These are phyloP conservation scores for Parastagonospora nodorum DNA, from an alignment of 2,329 filamentous ascomycete species.

Conservation along the genomic window DNA sequence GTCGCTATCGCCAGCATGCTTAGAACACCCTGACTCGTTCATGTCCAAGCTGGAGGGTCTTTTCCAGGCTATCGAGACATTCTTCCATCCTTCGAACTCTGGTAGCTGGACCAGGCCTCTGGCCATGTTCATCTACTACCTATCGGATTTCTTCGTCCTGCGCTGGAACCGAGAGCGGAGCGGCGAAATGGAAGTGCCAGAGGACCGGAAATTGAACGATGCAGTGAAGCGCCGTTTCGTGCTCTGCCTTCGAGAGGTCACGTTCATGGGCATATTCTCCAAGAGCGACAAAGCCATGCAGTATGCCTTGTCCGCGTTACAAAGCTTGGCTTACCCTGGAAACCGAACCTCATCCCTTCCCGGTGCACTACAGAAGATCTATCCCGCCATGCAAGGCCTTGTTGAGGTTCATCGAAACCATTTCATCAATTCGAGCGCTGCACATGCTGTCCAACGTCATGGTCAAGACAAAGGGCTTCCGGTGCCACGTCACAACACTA, in stretches of 20 bases:
- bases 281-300: conserved; percentile 92
- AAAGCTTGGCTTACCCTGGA: conserved; percentile 86
- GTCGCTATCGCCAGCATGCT: conserved; percentile 84
- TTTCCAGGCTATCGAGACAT: conserved; percentile 94
- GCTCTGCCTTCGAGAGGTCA: conserved; percentile 83
- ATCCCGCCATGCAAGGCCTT: conserved; percentile 92
- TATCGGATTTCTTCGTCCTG: conserved; percentile 95
- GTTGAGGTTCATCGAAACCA: conserved; percentile 95
- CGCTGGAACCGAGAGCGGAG: conserved; percentile 95
- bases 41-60: conserved; percentile 85
- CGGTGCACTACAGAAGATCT: conserved; percentile 92
- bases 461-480: conserved; percentile 90
- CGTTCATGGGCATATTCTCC: conserved; percentile 97
- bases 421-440: conserved; percentile 87
- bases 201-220: conserved; percentile 76
- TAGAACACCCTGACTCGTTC: conserved; percentile 78
- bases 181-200: conserved; percentile 85
- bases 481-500: conserved; percentile 92
- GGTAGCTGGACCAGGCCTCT: conserved; percentile 89
- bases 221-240: conserved; percentile 90
- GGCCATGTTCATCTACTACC: conserved; percentile 87
- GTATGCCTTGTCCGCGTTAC: conserved; percentile 87
- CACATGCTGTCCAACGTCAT: conserved; percentile 93
- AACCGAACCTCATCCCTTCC: conserved; percentile 88
- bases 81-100: conserved; percentile 97